phyloP scores from a whole-genome alignment of 1,284 basidiomycete genomes.

The Rhodotorula sp. region DNA sequence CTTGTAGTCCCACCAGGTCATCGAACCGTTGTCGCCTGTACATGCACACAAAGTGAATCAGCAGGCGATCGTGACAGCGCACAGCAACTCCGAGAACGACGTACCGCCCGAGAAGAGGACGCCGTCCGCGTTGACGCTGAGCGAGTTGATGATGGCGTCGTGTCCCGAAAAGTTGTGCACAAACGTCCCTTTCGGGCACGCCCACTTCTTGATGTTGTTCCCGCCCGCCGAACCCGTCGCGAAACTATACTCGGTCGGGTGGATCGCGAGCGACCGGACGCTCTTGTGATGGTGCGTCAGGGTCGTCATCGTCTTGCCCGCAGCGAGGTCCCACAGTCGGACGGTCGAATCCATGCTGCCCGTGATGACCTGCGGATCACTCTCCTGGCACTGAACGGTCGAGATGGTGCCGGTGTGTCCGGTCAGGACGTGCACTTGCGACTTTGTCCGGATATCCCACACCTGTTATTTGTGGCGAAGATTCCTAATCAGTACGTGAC shows the following conservation, averaged over 20 bases:
- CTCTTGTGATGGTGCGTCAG: slow-evolving; percentile 99
- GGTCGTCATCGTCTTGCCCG: slow-evolving; percentile 91
- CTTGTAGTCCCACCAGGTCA: slow-evolving; percentile 90
- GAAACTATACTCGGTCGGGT: slow-evolving; percentile 94
- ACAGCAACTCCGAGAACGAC: slow-evolving; percentile 41
- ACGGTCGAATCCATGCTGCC: slow-evolving; percentile 98
- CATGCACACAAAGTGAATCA: not conserved
- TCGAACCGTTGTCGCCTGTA: slow-evolving; percentile 79
- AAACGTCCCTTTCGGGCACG: slow-evolving; percentile 91
- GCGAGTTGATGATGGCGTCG: slow-evolving; percentile 94
- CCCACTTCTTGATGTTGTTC: slow-evolving; percentile 99
- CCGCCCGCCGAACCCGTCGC: slow-evolving; percentile 91
- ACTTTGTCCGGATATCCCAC: slow-evolving; percentile 99
- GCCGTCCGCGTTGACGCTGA: slow-evolving; percentile 90
- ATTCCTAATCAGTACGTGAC: not conserved
- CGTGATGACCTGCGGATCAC: slow-evolving; percentile 95
- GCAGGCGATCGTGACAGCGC: not conserved
- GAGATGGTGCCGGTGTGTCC: slow-evolving; percentile 94
- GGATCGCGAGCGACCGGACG: slow-evolving; percentile 86
- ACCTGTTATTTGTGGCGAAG: slow-evolving; percentile 49
- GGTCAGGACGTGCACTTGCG: slow-evolving; percentile 86
- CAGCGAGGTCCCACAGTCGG: slow-evolving; percentile 98
- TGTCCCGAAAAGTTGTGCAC: slow-evolving; percentile 95
- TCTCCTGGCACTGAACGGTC: slow-evolving; percentile 89
- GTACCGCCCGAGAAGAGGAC: slow-evolving; percentile 93